Percentiles rank a stretch among this genome's conserved stretches.
Conservation (phyloP, 1,284 basidiomycete species). For the Golubevia sp. region DNA sequence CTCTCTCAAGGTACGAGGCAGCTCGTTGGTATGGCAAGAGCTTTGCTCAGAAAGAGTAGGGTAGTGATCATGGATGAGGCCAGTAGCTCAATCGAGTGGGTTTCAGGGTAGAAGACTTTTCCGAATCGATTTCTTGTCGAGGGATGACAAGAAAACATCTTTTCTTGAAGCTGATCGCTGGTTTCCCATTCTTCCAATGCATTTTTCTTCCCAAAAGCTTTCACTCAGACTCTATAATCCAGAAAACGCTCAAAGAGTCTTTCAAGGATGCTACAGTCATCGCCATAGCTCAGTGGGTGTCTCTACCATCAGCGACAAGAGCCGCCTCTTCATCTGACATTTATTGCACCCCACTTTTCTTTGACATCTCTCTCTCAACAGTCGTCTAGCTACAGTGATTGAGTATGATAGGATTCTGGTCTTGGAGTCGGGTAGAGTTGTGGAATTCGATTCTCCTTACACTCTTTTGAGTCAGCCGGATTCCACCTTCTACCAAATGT, state of each 20-base stretch:
- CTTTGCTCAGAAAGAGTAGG: slow-evolving; percentile 30
- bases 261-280: slow-evolving; percentile 34
- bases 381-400: slow-evolving; percentile 6
- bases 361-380: slow-evolving; percentile 6
- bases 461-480: not conserved
- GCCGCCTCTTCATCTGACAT: too few relatives aligned
- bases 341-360: too few relatives aligned
- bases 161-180: not conserved
- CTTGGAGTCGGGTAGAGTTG: slow-evolving; percentile 4
- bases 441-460: slow-evolving; percentile 7
- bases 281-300: slow-evolving; percentile 56
- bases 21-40: slow-evolving; percentile 48
- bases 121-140: not conserved
- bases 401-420: slow-evolving; percentile 6
- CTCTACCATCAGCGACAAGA: too few relatives aligned
- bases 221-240: slow-evolving; percentile 36
- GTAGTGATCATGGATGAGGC: slow-evolving; percentile 55
- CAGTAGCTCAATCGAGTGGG: slow-evolving; percentile 32
- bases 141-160: not conserved
- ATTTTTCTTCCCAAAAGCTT: not conserved
- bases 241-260: slow-evolving; percentile 22
- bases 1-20: slow-evolving; percentile 49
- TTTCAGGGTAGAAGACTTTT: not conserved
- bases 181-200: not conserved
- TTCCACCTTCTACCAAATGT: slow-evolving; percentile 4